Base-by-base conservation (phyloP, 805 yeast species). In the Scheffersomyces lignosus region DNA sequence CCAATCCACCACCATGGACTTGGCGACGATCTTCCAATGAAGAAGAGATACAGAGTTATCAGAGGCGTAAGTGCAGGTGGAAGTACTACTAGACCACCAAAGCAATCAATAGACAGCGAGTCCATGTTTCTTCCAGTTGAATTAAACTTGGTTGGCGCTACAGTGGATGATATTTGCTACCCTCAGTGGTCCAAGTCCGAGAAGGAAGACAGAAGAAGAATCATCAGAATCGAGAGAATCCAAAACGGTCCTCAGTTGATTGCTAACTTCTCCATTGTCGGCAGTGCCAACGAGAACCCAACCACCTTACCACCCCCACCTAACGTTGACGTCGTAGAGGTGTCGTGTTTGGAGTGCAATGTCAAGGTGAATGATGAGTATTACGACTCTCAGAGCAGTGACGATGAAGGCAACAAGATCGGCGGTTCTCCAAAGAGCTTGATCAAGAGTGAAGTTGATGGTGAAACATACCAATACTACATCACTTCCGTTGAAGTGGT, bases 401-500 rank as follows among this genome's bases (percentile, higher is more conserved):
- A 58, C 26, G 63, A 58, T 36, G 46, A 41, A 18, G 30, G 31
- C 18, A 34, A 37, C 16, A 27, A 25, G 27, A 27, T 36, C 8
- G 26, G 17, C 26, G 29, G 31, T 29, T 36, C 37, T 10, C 34
- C 29, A 9, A 34, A 34, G 16, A 31, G 31, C 22, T 41, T 40
- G 27, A 29, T 49, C 24, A 45, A 44, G 39, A 36, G 41, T 32
- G 60, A 54, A 22, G 41, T 28, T 18, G 53, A 52, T 20, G 58
- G 58, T 4, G 61, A 63, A 31, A 36, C 45, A 7, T 56, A 45
- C 30, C 66, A 63, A 40, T 68, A 61, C 52, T 80, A 79, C 59
- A 77, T 81, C 38, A 81, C 87, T 1, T 73, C 81, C 38, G 85
- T 81, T 24, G 87, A 81, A 51, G 84, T 81, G 15, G 74, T 81